These are phyloP conservation scores for Verticillium nubilum DNA, from an alignment of 2,329 filamentous ascomycete genomes.

Conservation along the genomic window DNA sequence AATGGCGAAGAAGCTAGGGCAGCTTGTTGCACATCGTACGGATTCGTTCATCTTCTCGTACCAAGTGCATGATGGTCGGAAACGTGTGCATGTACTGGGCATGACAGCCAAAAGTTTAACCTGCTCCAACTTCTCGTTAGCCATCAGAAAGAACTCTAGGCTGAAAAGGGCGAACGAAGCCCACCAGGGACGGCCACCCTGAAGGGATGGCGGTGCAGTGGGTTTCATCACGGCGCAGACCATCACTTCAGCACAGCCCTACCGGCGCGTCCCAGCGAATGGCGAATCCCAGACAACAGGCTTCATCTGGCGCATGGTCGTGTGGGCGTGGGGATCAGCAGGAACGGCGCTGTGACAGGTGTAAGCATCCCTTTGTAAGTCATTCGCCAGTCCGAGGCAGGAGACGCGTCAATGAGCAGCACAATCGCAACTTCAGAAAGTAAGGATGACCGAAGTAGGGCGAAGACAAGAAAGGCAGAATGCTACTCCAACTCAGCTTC, in stretches of 20 bases:
- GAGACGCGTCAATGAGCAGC: neutral
- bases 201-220: neutral
- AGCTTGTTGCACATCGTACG: neutral
- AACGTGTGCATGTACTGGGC: too few relatives aligned
- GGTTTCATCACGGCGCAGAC: neutral
- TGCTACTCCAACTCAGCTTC: neutral
- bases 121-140: neutral
- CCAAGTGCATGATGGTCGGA: too few relatives aligned
- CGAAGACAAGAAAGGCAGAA: neutral
- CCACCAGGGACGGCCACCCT: neutral
- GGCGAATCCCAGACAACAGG: neutral
- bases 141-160: neutral
- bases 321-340: neutral
- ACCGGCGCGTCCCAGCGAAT: neutral
- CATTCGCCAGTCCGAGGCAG: neutral
- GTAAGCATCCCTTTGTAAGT: neutral
- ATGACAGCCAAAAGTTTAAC: neutral
- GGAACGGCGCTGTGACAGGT: neutral
- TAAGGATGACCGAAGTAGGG: neutral
- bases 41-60: neutral
- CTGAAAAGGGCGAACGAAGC: neutral
- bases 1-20: neutral
- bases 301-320: neutral
- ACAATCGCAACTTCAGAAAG: too few relatives aligned
- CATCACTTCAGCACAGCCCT: slow-evolving; percentile 1